Percentiles rank a stretch among this genome's conserved stretches.
These are phyloP conservation scores for Ceratorhiza oryzae-sativae DNA, from an alignment of 1,284 basidiomycete genomes.

Conservation along the genomic window DNA sequence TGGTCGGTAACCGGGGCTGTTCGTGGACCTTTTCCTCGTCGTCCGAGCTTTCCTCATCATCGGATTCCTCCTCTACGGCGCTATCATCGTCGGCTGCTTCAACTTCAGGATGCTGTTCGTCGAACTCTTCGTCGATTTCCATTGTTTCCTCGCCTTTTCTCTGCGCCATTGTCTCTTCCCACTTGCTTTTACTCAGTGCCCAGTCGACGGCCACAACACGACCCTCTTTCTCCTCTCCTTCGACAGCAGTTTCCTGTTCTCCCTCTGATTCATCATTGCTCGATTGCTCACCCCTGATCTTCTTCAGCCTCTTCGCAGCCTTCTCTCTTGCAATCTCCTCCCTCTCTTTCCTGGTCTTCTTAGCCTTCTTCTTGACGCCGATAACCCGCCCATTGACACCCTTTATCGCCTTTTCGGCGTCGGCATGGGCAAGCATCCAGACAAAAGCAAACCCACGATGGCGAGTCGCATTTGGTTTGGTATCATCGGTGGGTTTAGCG, in stretches of 20 bases:
- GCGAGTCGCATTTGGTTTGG: conserved; percentile 51
- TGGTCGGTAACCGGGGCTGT: conserved; percentile 77
- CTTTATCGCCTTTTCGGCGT: conserved; percentile 85
- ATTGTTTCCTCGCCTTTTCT: conserved; percentile 54
- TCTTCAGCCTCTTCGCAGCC: conserved; percentile 51
- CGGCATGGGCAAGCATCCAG: conserved; percentile 88
- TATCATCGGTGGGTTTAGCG: conserved; percentile 44
- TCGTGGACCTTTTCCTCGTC: conserved; percentile 60
- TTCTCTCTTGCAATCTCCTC: conserved; percentile 46
- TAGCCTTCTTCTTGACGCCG: conserved; percentile 69
- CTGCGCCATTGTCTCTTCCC: conserved; percentile 68
- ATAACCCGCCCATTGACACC: conserved; percentile 71
- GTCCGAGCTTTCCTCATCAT: conserved; percentile 51
- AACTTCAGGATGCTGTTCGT: conserved; percentile 46
- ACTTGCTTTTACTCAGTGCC: conserved; percentile 94
- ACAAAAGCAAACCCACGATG: conserved; percentile 94
- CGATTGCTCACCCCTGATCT: conserved; percentile 51
- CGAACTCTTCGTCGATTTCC: conserved; percentile 54
- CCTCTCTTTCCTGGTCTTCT: conserved; percentile 56
- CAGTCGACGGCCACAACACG: conserved; percentile 93
- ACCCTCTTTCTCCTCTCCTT: conserved; percentile 52
- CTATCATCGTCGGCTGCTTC: conserved; percentile 50
- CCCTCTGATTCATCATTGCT: conserved; percentile 51
- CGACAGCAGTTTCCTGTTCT: conserved; percentile 51
- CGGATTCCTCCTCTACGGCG: conserved; percentile 49